Evolutionary conservation across 768 basidiomycete species (phyloP), one percentile per base, ranked within the genome.

Genomic region (Pisolithus sp.): DNA sequence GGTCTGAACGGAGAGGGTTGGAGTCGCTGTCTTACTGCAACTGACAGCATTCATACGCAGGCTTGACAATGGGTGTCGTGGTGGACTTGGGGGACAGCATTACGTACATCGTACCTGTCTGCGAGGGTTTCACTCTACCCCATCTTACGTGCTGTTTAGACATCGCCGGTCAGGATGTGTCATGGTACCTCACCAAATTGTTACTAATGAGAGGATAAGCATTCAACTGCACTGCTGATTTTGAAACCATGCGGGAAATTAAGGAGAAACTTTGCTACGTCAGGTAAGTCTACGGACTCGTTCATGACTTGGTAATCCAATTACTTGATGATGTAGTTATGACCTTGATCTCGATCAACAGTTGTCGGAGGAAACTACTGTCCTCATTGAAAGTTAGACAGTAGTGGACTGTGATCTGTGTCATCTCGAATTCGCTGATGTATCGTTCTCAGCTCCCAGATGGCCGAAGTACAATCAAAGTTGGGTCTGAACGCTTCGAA

Each of bases 181-280:
- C 96, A 42, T 84, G 93, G 61, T 99, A 99, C 71, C 76, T 99
- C 70, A 99, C 98, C 81, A 99, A 98, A 73, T 79, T 99, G n/a
- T 77, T 99, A 31, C 82, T 98, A 59, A 97, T 97, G 94, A 85
- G 95, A n/a, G 96, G 96, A n/a, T 98, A 99, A 68, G 96, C 96
- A 1, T 98, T 99, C 80, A 98, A 99, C 72, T 83, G 96, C 38
- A 99, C 96, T 3, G 96, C 96, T 24, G 96, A 99, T 73, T 99
- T 99, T 62, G 96, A 99, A 75, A 99, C 96, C 2, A 95, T 99
- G 20, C 75, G 95, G 30, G 92, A 96, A 68, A 98, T 99, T 73
- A 99, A 99, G 73, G 96, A 99, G 76, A 96, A 94, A 68, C 71
- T 98, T 42, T 99, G 96, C 73, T 99, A 98, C 65, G 89, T 96